Conservation (phyloP, 2,329 filamentous ascomycete genomes). For the Talaromyces islandicus region DNA sequence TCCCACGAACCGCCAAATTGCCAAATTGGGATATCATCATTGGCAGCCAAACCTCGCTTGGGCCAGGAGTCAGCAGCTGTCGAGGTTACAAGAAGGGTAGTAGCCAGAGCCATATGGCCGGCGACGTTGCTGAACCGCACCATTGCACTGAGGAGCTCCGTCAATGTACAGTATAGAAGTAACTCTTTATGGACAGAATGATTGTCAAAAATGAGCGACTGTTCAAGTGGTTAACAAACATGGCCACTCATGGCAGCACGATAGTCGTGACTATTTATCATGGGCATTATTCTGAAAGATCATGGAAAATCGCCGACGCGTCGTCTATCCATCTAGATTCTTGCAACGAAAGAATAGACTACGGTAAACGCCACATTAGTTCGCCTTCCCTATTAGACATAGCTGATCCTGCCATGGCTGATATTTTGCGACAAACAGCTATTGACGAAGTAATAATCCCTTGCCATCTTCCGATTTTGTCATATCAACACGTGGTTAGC, state of each 20-base stretch:
- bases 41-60: conserved; percentile 6
- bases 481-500: too few species aligned
- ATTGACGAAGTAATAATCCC: too few species aligned
- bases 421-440: too few species aligned
- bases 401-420: too few species aligned
- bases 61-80: conserved; percentile 4
- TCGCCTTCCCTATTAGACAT: too few species aligned
- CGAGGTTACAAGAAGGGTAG: background rate
- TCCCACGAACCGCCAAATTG: conserved; percentile 6
- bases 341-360: too few species aligned
- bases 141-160: background rate
- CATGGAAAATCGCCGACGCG: too few species aligned
- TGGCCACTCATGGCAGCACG: too few species aligned
- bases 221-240: background rate
- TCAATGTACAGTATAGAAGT: background rate
- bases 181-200: background rate
- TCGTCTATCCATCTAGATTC: too few species aligned
- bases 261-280: background rate
- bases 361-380: too few species aligned
- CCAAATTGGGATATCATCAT: conserved; percentile 3
- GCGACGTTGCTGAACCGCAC: background rate
- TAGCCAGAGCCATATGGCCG: background rate
- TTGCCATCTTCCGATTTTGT: too few species aligned
- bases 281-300: too few species aligned
- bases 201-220: background rate